phyloP scores from a whole-genome alignment of 495 filamentous ascomycete species.

The Penicillium cinerascens region DNA sequence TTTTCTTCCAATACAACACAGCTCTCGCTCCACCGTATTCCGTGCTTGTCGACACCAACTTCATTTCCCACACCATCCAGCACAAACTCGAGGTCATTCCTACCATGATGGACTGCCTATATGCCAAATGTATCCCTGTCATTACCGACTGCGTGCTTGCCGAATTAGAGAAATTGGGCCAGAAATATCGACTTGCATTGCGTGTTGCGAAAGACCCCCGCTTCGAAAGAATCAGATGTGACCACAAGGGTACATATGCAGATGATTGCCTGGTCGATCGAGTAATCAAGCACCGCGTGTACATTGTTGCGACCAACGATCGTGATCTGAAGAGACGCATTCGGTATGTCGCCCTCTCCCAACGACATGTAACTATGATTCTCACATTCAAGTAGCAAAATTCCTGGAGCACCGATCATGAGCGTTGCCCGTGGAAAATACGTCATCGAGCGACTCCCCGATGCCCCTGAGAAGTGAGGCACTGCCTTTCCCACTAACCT shows the following conservation, averaged over 20 bases:
- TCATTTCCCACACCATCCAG: conserved; percentile 86
- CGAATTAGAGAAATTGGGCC: conserved; percentile 89
- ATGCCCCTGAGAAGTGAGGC: conserved; percentile 48
- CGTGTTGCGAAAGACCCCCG: conserved; percentile 90
- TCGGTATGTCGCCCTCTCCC: conserved; percentile 30
- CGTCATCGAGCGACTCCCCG: conserved; percentile 85
- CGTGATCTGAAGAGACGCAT: conserved; percentile 69
- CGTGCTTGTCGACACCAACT: conserved; percentile 88
- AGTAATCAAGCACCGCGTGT: conserved; percentile 72
- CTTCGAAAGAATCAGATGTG: conserved; percentile 78
- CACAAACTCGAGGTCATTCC: conserved; percentile 84
- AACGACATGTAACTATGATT: background rate
- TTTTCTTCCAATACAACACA: conserved; percentile 96
- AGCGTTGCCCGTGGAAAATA: conserved; percentile 81
- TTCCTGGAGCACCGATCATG: conserved; percentile 54
- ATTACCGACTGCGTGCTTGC: conserved; percentile 54
- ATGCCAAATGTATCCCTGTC: conserved; percentile 51
- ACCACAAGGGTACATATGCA: conserved; percentile 89
- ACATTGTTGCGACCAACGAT: conserved; percentile 91
- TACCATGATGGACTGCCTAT: conserved; percentile 76
- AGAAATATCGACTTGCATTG: conserved; percentile 83
- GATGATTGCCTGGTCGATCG: conserved; percentile 94
- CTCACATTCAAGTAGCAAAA: conserved; percentile 20
- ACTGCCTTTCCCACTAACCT: background rate
- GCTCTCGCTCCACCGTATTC: conserved; percentile 86